These are phyloP conservation scores for Acanthamoeba lenticulata DNA, from an alignment of 208 protist species.

Conservation along the genomic window DNA sequence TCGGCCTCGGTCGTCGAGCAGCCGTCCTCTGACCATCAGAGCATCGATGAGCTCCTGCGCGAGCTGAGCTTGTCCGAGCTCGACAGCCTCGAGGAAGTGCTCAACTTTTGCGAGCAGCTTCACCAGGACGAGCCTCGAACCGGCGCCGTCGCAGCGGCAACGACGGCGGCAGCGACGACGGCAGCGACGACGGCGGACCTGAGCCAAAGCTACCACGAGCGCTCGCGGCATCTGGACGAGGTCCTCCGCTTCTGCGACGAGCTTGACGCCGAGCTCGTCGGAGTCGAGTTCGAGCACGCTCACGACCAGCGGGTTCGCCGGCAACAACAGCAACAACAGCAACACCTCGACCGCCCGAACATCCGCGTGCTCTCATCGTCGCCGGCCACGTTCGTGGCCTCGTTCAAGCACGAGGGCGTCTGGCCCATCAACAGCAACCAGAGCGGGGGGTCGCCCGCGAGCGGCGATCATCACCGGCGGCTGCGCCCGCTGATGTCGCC, in stretches of 20 bases:
- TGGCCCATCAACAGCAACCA: background rate
- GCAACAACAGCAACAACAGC: too few species aligned
- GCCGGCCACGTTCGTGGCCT: background rate
- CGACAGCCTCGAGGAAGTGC: background rate
- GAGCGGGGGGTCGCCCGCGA: background rate
- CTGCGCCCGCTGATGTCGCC: background rate
- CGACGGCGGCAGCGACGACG: background rate
- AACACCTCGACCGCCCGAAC: background rate
- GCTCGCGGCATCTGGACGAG: conserved; percentile 23
- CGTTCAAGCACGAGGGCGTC: conserved; percentile 13
- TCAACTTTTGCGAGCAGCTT: background rate
- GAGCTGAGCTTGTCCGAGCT: background rate
- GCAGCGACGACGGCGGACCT: background rate
- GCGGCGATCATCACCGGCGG: background rate
- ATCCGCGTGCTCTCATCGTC: conserved; percentile 6
- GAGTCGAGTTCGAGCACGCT: conserved; percentile 16
- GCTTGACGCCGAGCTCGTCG: background rate
- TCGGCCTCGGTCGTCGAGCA: too few species aligned
- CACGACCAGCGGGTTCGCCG: conserved; percentile 10
- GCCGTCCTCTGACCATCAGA: too few species aligned
- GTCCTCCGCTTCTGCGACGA: conserved; percentile 56
- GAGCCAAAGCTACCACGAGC: conserved; percentile 5
- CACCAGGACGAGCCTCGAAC: too few species aligned
- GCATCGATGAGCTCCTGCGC: background rate
- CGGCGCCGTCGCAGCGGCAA: background rate